Evolutionary conservation across 768 basidiomycete genomes (phyloP).

Genomic region (Trichaptum fuscoviolaceum): DNA sequence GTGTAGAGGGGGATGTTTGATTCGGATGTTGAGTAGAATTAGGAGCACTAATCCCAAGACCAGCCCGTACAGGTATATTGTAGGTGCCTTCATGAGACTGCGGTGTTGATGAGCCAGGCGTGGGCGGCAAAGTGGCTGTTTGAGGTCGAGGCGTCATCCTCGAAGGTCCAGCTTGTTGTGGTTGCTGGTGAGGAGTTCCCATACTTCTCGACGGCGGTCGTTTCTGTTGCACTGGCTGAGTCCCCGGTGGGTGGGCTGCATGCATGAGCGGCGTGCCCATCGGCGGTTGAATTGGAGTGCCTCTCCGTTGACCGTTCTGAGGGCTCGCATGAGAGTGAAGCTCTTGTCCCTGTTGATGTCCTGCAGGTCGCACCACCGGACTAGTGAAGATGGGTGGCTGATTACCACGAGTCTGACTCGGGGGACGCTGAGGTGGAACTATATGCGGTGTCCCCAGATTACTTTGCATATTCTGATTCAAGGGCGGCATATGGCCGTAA

Average conservation of each 20-base stretch:
- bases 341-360: slow-evolving; percentile 8
- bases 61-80: not conserved
- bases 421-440: not conserved
- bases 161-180: slow-evolving; percentile 37
- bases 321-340: not conserved
- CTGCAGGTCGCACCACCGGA: slow-evolving; percentile 1
- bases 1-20: slow-evolving; percentile 32
- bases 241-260: not conserved
- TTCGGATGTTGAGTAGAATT: slow-evolving; percentile 6
- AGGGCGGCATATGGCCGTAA: not conserved
- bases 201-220: slow-evolving; percentile 37
- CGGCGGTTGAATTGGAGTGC: slow-evolving; percentile 5
- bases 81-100: not conserved
- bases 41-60: slow-evolving; percentile 4
- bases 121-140: slow-evolving; percentile 21
- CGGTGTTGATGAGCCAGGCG: not conserved
- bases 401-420: slow-evolving; percentile 1
- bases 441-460: slow-evolving; percentile 6
- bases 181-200: not conserved
- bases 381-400: not conserved
- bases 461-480: not conserved
- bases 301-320: not conserved
- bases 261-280: not conserved
- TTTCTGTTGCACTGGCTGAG: slow-evolving; percentile 26
- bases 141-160: slow-evolving; percentile 42